phyloP scores from a whole-genome alignment of 805 yeast species.

The Starmerella bombicola region DNA sequence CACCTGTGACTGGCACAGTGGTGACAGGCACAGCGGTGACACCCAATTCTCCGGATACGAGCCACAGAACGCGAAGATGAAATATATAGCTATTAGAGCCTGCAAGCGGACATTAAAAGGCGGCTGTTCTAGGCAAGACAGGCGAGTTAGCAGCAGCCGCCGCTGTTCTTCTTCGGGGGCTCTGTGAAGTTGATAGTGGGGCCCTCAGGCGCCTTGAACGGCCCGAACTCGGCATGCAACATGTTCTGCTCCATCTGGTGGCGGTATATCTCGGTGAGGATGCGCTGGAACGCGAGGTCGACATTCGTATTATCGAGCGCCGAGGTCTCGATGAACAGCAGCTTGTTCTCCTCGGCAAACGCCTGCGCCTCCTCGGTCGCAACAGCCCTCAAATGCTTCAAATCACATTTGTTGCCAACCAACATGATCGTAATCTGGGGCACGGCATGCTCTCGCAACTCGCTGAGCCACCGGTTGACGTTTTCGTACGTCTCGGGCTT shows the following conservation, averaged over 20 bases:
- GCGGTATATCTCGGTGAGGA: conserved; percentile 87
- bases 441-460: conserved; percentile 92
- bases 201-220: conserved; percentile 61
- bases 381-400: conserved; percentile 87
- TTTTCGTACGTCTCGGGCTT: conserved; percentile 85
- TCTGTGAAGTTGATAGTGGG: conserved; percentile 89
- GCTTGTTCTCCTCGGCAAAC: conserved; percentile 68
- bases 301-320: conserved; percentile 92
- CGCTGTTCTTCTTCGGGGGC: conserved; percentile 57
- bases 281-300: conserved; percentile 84
- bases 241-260: conserved; percentile 82
- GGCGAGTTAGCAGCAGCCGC: conserved; percentile 54
- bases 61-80: too few relatives aligned
- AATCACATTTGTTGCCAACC: conserved; percentile 93
- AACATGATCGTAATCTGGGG: conserved; percentile 91
- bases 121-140: too few relatives aligned
- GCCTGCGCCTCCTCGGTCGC: conserved; percentile 96
- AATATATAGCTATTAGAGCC: too few relatives aligned
- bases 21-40: too few relatives aligned
- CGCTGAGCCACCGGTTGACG: conserved; percentile 85
- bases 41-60: too few relatives aligned
- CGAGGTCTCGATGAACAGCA: conserved; percentile 89
- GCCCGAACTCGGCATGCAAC: conserved; percentile 63
- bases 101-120: too few relatives aligned
- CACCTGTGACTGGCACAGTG: too few relatives aligned